Base-by-base conservation (phyloP, 176 grass and related monocot species). In the Cocos nucifera region DNA sequence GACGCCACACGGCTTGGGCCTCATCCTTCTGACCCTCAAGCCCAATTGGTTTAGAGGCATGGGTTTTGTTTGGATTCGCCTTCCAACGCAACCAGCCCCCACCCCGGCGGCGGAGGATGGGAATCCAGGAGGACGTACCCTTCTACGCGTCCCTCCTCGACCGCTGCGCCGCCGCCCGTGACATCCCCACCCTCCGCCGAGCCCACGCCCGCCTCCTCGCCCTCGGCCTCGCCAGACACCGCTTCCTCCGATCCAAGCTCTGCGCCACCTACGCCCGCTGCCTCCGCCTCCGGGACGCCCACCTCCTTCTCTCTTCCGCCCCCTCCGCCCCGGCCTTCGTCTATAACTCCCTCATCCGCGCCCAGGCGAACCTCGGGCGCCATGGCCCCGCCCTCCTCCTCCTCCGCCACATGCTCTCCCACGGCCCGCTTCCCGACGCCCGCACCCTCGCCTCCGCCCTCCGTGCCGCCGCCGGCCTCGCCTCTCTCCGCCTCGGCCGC, bases 161-260 rank as follows among this genome's bases (percentile, higher is more conserved):
- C 61, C 27, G 19, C 51, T 9, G 49, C 72, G 49, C 29, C 30
- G 72, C 72, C 19, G 30, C 19, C 21, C 72, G 61, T 26, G 62
- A 66, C 52, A 21, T 57, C 17, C 4, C 17, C 5, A 12, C 28
- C 5, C 72, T 75, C 53, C 72, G 51, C 23, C 62, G 22, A 2
- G 16, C 49, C 53, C 72, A 75, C 61, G 51, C 19, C 14, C 51
- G 61, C 20, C 53, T 75, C 52, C 22, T 75, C 51, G 49, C 22
- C 21, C 29, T 66, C 18, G 28, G 53, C n/a, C 60, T 75, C 15
- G n/a, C 72, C 62, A 9, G n/a, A 29, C 72, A 66, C 17, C 72
- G 50, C 20, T 75, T 75, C 39, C 51, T 75, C 62, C 52, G 61
- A 15, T 66, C 60, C 53, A 75, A 75, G 52, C 72, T 75, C 52